Evolutionary conservation across 78 protist genomes (phyloP), one percentile per base, ranked within the genome.

Genomic region (Dictyostelium purpureum): DNA sequence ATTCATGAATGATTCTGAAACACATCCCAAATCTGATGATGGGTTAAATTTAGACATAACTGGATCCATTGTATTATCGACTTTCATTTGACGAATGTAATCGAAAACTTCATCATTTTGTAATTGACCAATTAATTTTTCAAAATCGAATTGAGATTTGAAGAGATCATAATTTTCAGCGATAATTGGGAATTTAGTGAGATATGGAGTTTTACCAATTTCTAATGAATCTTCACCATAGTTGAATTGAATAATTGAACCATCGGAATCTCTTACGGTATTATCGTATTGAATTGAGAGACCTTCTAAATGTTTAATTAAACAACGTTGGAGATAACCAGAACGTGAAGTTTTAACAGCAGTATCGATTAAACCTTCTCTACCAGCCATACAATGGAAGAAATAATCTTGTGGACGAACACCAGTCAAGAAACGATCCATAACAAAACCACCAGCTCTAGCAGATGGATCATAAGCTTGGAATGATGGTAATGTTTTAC

Each of bases 381-480:
- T 87, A 31, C 99, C 99, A 11, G 99, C 99, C 99, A 99, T 99
- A 94, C 99, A 98, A 89, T 99, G 99, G 98, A 99, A 99, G 89
- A 89, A 99, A 89, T 98, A 99, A 90, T 90, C 96, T 87, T 97
- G 98, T 12, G 99, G 99, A 14, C 95, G 83, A 28, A 98, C 94
- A 37, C 99, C 99, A 2, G 99, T 98, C 33, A 99, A 54, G 97
- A 99, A 99, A 19, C 99, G 97, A 54, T 95, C 98, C 59, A 78
- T 65, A 31, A 99, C 94, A 56, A 88, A 98, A 52, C 97, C 98
- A 56, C 99, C 99, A 16, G 99, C 98, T 11, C 98, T 75, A 10
- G 99, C 96, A 2, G 94, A 33, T 19, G 94, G 51, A 56, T 98
- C 99, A 71, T 67, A 95, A 1, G 98, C 87, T 11, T 63, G 65